These are phyloP conservation scores for Daldinia grandis DNA, from an alignment of 495 filamentous ascomycete species.

Conservation along the genomic window DNA sequence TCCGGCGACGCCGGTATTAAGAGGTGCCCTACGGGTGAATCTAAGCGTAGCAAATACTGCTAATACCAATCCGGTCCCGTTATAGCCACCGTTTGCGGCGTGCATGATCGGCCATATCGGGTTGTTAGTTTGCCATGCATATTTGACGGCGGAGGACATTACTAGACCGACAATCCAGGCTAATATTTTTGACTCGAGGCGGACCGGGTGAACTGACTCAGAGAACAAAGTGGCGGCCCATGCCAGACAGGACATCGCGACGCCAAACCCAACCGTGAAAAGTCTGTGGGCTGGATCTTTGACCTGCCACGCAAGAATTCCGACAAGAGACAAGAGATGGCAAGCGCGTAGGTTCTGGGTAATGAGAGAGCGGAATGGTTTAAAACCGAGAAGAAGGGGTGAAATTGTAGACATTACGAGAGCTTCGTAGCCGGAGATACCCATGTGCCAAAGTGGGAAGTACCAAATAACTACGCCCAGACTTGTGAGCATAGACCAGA, in stretches of 20 bases:
- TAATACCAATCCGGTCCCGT: slow-evolving; percentile 80
- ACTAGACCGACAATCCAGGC: slow-evolving; percentile 85
- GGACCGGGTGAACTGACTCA: slow-evolving; percentile 74
- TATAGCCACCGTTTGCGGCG: slow-evolving; percentile 88
- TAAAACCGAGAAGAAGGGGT: slow-evolving; percentile 80
- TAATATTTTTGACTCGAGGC: slow-evolving; percentile 81
- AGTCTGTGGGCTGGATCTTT: slow-evolving; percentile 78
- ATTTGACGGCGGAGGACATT: slow-evolving; percentile 88
- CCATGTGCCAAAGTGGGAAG: slow-evolving; percentile 99
- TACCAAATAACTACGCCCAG: slow-evolving; percentile 93
- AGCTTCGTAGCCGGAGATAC: slow-evolving; percentile 95
- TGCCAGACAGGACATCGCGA: slow-evolving; percentile 78
- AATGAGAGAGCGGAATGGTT: slow-evolving; percentile 70
- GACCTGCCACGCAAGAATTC: slow-evolving; percentile 81
- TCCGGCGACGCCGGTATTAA: slow-evolving; percentile 58
- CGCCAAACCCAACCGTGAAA: slow-evolving; percentile 79
- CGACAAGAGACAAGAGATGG: slow-evolving; percentile 79
- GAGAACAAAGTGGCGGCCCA: slow-evolving; percentile 84
- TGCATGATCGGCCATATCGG: slow-evolving; percentile 97
- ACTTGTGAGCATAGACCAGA: slow-evolving; percentile 93
- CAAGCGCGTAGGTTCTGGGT: slow-evolving; percentile 71
- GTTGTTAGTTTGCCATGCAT: slow-evolving; percentile 95
- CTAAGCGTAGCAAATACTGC: slow-evolving; percentile 77
- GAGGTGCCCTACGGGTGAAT: slow-evolving; percentile 67
- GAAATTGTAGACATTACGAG: slow-evolving; percentile 85